Base-by-base conservation (phyloP, 2,329 filamentous ascomycete genomes). In the Hymenoscyphus fraxineus region DNA sequence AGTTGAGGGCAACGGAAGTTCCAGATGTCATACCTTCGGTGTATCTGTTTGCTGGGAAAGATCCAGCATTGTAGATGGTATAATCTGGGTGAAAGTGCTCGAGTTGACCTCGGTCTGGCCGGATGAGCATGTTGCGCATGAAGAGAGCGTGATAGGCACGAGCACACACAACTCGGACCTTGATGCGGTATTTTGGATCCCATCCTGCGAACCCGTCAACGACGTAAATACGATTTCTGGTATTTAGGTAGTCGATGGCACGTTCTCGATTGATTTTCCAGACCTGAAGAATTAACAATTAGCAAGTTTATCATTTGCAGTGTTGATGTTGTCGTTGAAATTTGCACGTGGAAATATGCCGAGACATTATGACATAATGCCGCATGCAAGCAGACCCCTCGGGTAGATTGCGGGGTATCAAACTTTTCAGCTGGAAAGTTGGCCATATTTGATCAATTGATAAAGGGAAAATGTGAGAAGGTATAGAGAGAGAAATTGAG, bases 111-210 rank as follows among this genome's bases (percentile, higher is more conserved):
- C 86, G 87, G 61, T 88, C 84, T 69, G 95, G 95, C 73, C 95
- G 91, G 83, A 99, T 99, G 77, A 99, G 90, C 95, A 99, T 99
- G 86, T 99, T 99, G 77, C 93, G 92, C 95, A 99, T 99, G 88
- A 99, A 99, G 70, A 99, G 88, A 68, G 95, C 95, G 86, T 99
- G 95, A 86, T 99, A 99, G 80, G 95, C 95, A 78, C 95, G 93
- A 72, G 95, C 95, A 82, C 95, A 99, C 77, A 99, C 93, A 70
- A 99, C 94, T 76, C 95, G 93, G 74, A 99, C 95, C 75, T 89
- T 91, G 82, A 99, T 98, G 72, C 93, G 87, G 85, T 99, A 99
- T 79, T 95, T 93, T 83, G 96, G 90, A 75, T 99, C 95, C 95
- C 95, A 99, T 78, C 95, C 95, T 72, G 95, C 95, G 78, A 89